phyloP scores from a whole-genome alignment of 805 yeast species.

The Debaryomyces prosopidis region DNA sequence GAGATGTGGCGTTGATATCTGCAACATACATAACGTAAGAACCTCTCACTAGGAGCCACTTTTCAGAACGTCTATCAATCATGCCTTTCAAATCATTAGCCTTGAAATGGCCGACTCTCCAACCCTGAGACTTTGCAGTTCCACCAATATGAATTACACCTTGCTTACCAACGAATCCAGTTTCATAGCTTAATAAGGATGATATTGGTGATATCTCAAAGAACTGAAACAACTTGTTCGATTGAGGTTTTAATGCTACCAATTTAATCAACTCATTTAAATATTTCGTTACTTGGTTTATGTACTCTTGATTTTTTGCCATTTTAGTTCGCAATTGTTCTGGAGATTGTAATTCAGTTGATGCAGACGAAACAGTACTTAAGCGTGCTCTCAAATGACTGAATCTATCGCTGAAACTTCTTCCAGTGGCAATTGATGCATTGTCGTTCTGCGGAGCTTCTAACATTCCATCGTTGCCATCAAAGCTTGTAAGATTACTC shows the following conservation, averaged over 20 bases:
- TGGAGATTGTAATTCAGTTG: slow-evolving; percentile 24
- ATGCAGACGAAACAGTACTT: slow-evolving; percentile 22
- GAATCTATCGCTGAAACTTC: slow-evolving; percentile 25
- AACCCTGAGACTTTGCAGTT: slow-evolving; percentile 85
- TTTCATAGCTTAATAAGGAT: slow-evolving; percentile 77
- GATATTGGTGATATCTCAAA: slow-evolving; percentile 90
- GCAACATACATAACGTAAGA: slow-evolving; percentile 85
- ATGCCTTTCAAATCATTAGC: slow-evolving; percentile 78
- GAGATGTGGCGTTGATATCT: slow-evolving; percentile 81
- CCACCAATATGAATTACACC: slow-evolving; percentile 81
- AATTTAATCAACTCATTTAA: slow-evolving; percentile 59
- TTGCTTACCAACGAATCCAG: slow-evolving; percentile 82
- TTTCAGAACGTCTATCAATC: slow-evolving; percentile 86
- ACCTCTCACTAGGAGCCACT: slow-evolving; percentile 88
- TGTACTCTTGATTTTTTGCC: slow-evolving; percentile 37
- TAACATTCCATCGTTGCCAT: neutral
- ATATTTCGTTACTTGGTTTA: slow-evolving; percentile 61
- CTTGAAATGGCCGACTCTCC: slow-evolving; percentile 90
- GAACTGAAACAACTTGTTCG: slow-evolving; percentile 80
- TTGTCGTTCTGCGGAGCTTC: neutral
- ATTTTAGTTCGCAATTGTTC: slow-evolving; percentile 27
- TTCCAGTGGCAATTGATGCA: slow-evolving; percentile 11
- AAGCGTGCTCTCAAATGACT: slow-evolving; percentile 30
- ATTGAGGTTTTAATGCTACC: slow-evolving; percentile 73
- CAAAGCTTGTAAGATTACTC: neutral